A percentile compares a stretch with the other conserved stretches of the same genome.
Evolutionary conservation across 2,329 filamentous ascomycete genomes (phyloP).

Genomic region (Fusarium heterosporum): DNA sequence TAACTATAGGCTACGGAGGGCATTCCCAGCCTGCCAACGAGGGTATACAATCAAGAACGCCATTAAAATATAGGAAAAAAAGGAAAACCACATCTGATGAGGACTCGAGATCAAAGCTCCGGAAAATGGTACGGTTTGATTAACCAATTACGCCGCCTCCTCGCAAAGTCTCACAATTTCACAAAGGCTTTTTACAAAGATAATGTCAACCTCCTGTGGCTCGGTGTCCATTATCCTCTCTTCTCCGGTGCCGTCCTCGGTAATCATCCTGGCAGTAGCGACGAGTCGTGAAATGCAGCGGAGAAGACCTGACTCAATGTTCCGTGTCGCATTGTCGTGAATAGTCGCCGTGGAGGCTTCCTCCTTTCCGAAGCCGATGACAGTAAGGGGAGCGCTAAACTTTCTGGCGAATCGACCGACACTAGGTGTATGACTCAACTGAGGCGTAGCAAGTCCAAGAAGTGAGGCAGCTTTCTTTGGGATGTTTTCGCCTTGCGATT

Average conservation of each 20-base stretch:
- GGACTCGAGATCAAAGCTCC: constrained; percentile 1
- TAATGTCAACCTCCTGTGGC: constrained; percentile 50
- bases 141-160: constrained; percentile 38
- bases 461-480: constrained; percentile 66
- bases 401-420: constrained; percentile 45
- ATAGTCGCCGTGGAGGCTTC: constrained; percentile 42
- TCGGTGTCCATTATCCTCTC: constrained; percentile 50
- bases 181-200: constrained; percentile 57
- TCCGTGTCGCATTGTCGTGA: constrained; percentile 54
- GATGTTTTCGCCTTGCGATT: constrained; percentile 52
- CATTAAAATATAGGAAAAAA: constrained; percentile 8
- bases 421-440: constrained; percentile 32
- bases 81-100: constrained; percentile 3
- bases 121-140: not conserved
- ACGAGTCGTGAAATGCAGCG: constrained; percentile 65
- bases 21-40: constrained; percentile 31
- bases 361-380: constrained; percentile 45
- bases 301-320: constrained; percentile 62
- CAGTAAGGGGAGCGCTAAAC: constrained; percentile 43
- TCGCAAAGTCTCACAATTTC: constrained; percentile 57
- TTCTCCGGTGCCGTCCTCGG: constrained; percentile 47
- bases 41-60: constrained; percentile 44
- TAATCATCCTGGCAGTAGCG: constrained; percentile 58
- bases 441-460: constrained; percentile 58
- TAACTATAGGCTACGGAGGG: constrained; percentile 6